Base-by-base conservation (phyloP, 2,329 filamentous ascomycete genomes). In the Pyrenochaeta sp. region DNA sequence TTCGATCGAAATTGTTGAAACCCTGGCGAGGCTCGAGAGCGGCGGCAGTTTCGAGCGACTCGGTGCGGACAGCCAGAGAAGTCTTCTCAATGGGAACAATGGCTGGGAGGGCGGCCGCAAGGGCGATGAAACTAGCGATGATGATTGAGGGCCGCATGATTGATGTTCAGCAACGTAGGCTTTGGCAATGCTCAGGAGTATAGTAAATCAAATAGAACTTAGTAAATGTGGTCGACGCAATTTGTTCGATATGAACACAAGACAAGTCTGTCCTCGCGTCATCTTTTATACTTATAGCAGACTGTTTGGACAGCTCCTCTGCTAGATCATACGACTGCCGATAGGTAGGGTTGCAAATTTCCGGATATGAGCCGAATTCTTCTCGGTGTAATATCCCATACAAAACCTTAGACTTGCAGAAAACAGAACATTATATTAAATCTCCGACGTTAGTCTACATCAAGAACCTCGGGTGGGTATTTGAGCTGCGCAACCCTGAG, bases 231-330 rank as follows among this genome's bases (percentile, higher is more conserved):
- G n/a, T n/a, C n/a, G 29, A 32, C 29, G 29, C 29, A 32, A 17
- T n/a, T 32, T 32, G 29, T 32, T 32, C 6, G 6, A 32, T 11
- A 32, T n/a, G n/a, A 32, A 32, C 5, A 8, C 7, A n/a, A 32
- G 14, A 17, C 6, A 32, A 17, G 29, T 15, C 13, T n/a, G 29
- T 32, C 18, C 6, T 32, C 29, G 29, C 29, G 29, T 7, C 29
- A 17, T 17, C 29, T 17, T 32, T 32, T 32, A 32, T 32, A 32
- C n/a, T n/a, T n/a, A n/a, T n/a, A n/a, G n/a, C n/a, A 32, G 29
- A 32, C 29, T 32, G 29, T 17, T 32, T 5, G 6, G 29, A 32
- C 14, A 32, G 18, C 29, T 32, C 29, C 29, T 14, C 14, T 10
- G 14, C 29, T 8, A 32, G n/a, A 32, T 7, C 17, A 32, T 32